Evolutionary conservation across 1,139 yeast species (phyloP).

Genomic region (Geotrichum fermentans): DNA sequence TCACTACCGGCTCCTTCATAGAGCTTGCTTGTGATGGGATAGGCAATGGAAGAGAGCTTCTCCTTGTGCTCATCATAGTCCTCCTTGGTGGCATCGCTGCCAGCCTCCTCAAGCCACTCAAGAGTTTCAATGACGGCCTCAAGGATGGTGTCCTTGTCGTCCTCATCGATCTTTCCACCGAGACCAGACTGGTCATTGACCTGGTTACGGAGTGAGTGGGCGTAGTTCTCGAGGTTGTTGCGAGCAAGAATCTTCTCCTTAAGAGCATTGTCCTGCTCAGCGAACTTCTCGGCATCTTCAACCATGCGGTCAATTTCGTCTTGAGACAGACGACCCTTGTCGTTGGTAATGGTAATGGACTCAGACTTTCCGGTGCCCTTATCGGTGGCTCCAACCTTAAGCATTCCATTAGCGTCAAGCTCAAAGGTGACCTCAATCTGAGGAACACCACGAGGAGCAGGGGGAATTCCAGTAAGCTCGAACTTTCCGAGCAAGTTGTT

Average conservation of each 20-base stretch:
- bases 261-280: slow-evolving; percentile 78
- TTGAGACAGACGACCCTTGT: slow-evolving; percentile 90
- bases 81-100: slow-evolving; percentile 80
- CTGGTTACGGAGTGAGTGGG: slow-evolving; percentile 78
- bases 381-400: slow-evolving; percentile 89
- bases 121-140: slow-evolving; percentile 86
- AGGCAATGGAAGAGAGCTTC: slow-evolving; percentile 74
- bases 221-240: slow-evolving; percentile 84
- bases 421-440: slow-evolving; percentile 95
- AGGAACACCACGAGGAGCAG: slow-evolving; percentile 97
- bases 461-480: slow-evolving; percentile 92
- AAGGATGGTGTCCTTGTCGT: slow-evolving; percentile 82
- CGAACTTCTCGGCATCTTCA: slow-evolving; percentile 87
- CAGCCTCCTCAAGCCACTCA: slow-evolving; percentile 87
- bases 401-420: slow-evolving; percentile 90
- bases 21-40: slow-evolving; percentile 88
- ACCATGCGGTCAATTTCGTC: slow-evolving; percentile 94
- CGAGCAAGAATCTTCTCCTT: slow-evolving; percentile 78
- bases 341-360: slow-evolving; percentile 91
- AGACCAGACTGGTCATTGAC: slow-evolving; percentile 62
- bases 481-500: slow-evolving; percentile 94
- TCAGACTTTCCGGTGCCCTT: slow-evolving; percentile 96
- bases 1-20: slow-evolving; percentile 51
- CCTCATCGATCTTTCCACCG: slow-evolving; percentile 77
- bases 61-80: slow-evolving; percentile 93